A percentile compares a stretch with the other conserved stretches of the same genome.
These are phyloP conservation scores for Trichophyton benhamiae DNA, from an alignment of 2,329 filamentous ascomycete genomes.

Conservation along the genomic window DNA sequence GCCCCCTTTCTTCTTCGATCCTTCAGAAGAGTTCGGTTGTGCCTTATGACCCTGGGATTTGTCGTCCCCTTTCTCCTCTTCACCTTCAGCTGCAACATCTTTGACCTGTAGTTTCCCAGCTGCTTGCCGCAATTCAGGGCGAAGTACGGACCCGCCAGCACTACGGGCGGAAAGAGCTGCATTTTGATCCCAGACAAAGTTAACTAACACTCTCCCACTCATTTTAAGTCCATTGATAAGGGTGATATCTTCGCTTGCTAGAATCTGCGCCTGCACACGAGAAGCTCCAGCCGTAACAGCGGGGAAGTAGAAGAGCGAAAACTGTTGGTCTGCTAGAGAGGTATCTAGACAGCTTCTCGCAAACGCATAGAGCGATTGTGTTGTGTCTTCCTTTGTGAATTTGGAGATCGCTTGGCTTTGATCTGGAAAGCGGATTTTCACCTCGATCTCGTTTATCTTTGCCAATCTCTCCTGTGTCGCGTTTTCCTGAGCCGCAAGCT, in stretches of 20 bases:
- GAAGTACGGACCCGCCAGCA: constrained; percentile 46
- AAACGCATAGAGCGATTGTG: constrained; percentile 58
- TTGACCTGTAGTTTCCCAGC: constrained; percentile 57
- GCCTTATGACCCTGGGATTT: constrained; percentile 29
- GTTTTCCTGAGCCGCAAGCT: constrained; percentile 58
- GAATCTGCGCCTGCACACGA: constrained; percentile 22
- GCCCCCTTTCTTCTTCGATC: constrained; percentile 23
- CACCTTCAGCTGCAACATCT: constrained; percentile 36
- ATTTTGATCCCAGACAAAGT: constrained; percentile 58
- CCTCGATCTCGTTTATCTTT: constrained; percentile 53
- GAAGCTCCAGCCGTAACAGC: constrained; percentile 17
- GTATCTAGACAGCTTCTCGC: constrained; percentile 60
- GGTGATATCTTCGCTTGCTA: constrained; percentile 33
- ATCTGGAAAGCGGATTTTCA: constrained; percentile 82
- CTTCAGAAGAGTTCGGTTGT: constrained; percentile 23
- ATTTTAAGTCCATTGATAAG: constrained; percentile 66
- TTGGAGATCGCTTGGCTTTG: constrained; percentile 63
- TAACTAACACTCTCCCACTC: constrained; percentile 58
- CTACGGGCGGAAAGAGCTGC: constrained; percentile 45
- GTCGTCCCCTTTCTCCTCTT: constrained; percentile 22
- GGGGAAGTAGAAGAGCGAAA: constrained; percentile 54
- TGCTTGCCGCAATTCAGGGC: constrained; percentile 45
- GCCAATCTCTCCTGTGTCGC: constrained; percentile 55
- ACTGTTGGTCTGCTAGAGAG: constrained; percentile 45
- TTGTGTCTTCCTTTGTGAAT: constrained; percentile 58